These are phyloP conservation scores for Acacia concinna DNA, from an alignment of 331 rosid species.

Conservation along the genomic window DNA sequence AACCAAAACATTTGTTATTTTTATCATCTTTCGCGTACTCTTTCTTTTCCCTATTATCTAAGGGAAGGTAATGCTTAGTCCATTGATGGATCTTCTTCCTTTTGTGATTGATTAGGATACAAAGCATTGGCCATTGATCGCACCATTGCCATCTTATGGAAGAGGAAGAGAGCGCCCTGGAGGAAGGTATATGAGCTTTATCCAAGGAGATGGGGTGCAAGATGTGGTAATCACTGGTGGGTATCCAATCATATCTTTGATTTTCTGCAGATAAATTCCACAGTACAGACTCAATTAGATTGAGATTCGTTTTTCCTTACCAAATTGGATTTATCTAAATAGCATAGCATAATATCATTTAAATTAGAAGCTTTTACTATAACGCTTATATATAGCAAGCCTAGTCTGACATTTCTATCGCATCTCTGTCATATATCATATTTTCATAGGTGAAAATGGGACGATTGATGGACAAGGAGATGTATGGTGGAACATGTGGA, in stretches of 20 bases:
- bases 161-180: slow-evolving; percentile 94
- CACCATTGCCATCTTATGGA: slow-evolving; percentile 93
- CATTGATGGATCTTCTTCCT: neutral
- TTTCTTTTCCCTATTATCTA: neutral
- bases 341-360: neutral
- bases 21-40: neutral
- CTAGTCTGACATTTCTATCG: neutral
- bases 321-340: neutral
- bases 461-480: slow-evolving; percentile 93
- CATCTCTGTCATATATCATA: neutral
- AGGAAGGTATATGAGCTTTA: slow-evolving; percentile 78
- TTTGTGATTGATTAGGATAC: slow-evolving; percentile 53
- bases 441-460: slow-evolving; percentile 77
- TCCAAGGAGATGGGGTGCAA: slow-evolving; percentile 70
- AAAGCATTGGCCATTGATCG: slow-evolving; percentile 71
- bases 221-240: slow-evolving; percentile 82
- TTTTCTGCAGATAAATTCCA: neutral
- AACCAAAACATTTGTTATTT: neutral
- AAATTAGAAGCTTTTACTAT: slow-evolving; percentile 12
- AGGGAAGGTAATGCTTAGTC: neutral
- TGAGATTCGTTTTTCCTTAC: neutral
- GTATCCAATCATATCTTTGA: slow-evolving; percentile 28
- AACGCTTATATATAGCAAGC: neutral
- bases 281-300: neutral
- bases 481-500: slow-evolving; percentile 99